These are phyloP conservation scores for Balakata baccata DNA, from an alignment of 345 rosid genomes.

Conservation along the genomic window DNA sequence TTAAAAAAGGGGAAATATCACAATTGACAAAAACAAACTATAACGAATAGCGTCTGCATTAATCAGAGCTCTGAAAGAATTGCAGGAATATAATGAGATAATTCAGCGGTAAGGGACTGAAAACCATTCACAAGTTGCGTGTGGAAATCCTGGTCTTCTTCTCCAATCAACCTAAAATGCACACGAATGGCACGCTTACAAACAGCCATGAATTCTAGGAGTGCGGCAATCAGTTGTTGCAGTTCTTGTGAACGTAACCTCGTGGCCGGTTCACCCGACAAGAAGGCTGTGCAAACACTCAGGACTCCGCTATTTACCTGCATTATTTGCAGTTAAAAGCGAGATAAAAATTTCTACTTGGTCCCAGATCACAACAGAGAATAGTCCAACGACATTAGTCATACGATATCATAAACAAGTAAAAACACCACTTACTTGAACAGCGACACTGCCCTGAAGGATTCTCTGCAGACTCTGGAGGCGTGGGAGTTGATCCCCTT, in stretches of 20 bases:
- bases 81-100: slow-evolving; percentile 96
- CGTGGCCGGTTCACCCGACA: slow-evolving; percentile 98
- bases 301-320: slow-evolving; percentile 98
- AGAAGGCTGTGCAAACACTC: slow-evolving; percentile 97
- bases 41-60: slow-evolving; percentile 2
- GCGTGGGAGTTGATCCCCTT: slow-evolving; percentile 94
- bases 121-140: slow-evolving; percentile 98
- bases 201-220: slow-evolving; percentile 97
- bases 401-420: not conserved
- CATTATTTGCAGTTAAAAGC: slow-evolving; percentile 3
- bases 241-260: slow-evolving; percentile 91
- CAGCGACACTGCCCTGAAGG: slow-evolving; percentile 99
- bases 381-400: not conserved
- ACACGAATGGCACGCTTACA: slow-evolving; percentile 98
- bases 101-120: slow-evolving; percentile 94
- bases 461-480: slow-evolving; percentile 97
- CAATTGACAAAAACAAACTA: too few species aligned
- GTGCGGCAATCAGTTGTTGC: slow-evolving; percentile 96
- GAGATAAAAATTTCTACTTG: not conserved
- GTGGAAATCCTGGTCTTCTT: slow-evolving; percentile 98
- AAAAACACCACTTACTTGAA: slow-evolving; percentile 53
- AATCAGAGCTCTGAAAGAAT: slow-evolving; percentile 87
- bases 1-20: not conserved
- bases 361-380: not conserved
- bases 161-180: slow-evolving; percentile 88